Percentiles rank a stretch among this genome's conserved stretches.
Conservation (phyloP, 2,329 filamentous ascomycete genomes). For the Calonectria montana region DNA sequence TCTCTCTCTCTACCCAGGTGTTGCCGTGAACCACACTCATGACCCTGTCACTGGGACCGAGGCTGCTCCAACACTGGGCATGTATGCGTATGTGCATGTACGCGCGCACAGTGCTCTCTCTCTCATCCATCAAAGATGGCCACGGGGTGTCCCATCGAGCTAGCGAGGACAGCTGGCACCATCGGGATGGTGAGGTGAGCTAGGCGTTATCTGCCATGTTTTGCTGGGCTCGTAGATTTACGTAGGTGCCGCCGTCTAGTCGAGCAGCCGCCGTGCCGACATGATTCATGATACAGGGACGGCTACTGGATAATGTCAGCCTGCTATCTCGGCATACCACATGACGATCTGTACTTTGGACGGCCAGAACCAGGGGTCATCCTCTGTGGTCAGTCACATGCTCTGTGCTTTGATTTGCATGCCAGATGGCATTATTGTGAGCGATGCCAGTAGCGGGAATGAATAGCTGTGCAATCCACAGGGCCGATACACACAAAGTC, state of each 20-base stretch:
- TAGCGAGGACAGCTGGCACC: constrained; percentile 1
- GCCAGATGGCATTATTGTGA: background rate
- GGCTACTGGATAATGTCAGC: background rate
- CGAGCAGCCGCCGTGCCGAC: background rate
- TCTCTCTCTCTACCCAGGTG: no score
- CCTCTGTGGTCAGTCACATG: constrained; percentile 15
- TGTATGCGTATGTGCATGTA: no score
- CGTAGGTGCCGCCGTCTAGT: background rate
- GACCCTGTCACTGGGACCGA: background rate
- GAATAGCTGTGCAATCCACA: background rate
- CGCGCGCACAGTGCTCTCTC: no score
- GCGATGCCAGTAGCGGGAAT: background rate
- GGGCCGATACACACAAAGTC: background rate
- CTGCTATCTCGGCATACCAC: constrained; percentile 10
- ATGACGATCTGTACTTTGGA: constrained; percentile 11
- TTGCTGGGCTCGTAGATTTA: background rate
- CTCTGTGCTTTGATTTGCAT: constrained; percentile 8
- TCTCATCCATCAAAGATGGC: no score
- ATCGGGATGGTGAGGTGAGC: background rate
- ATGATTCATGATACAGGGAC: background rate
- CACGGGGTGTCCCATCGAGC: background rate
- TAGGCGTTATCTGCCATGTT: background rate
- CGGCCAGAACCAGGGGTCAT: background rate
- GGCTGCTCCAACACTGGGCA: no score
- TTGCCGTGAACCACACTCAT: background rate